These are phyloP conservation scores for Colletotrichum australisinense DNA, from an alignment of 2,329 filamentous ascomycete genomes.

Conservation along the genomic window DNA sequence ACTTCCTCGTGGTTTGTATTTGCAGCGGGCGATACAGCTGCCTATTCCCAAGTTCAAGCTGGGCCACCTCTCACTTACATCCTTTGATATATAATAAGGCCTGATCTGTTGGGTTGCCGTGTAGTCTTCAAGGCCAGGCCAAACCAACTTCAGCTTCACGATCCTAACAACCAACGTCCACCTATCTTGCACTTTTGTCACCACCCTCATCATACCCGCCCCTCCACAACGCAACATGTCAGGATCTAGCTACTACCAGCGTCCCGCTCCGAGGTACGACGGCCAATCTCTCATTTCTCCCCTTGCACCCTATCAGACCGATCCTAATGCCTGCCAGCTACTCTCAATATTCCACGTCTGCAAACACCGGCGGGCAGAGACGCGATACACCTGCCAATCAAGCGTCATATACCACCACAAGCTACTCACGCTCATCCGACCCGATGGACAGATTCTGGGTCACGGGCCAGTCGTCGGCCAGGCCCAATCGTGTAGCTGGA, in stretches of 20 bases:
- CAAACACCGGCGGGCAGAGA: slow-evolving; percentile 15
- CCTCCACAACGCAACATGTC: slow-evolving; percentile 16
- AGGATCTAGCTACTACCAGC: neutral
- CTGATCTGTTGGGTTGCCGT: neutral
- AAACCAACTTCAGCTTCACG: neutral
- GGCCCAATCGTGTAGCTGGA: neutral
- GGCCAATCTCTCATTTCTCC: too few relatives aligned
- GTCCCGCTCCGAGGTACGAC: slow-evolving; percentile 17
- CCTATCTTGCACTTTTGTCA: neutral
- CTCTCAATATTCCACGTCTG: slow-evolving; percentile 22
- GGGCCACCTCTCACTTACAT: neutral
- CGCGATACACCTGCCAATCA: neutral
- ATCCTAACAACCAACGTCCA: neutral
- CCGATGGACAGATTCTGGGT: slow-evolving; percentile 19
- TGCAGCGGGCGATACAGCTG: neutral
- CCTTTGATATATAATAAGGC: neutral
- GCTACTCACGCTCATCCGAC: slow-evolving; percentile 1
- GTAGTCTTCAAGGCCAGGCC: neutral
- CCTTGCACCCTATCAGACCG: neutral
- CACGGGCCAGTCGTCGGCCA: slow-evolving; percentile 17
- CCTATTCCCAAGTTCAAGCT: neutral
- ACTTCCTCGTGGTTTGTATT: neutral
- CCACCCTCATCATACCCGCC: neutral
- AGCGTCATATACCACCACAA: neutral
- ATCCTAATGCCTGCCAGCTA: slow-evolving; percentile 6